Conservation (phyloP, 345 rosid genomes). For the Gossypium rotundifolium region DNA sequence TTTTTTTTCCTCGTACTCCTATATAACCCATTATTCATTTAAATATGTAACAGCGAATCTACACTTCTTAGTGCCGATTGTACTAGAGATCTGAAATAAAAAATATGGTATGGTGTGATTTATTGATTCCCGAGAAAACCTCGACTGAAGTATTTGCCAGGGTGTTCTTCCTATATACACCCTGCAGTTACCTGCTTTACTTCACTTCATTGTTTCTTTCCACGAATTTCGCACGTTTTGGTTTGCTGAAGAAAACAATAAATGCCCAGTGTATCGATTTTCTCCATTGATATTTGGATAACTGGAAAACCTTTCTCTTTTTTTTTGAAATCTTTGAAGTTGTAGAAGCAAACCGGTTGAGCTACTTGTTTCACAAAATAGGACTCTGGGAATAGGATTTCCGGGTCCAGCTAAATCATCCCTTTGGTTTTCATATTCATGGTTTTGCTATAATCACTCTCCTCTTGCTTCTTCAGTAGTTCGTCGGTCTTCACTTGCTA, state of each 20-base stretch:
- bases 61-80: background rate
- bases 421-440: background rate
- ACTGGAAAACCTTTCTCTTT: background rate
- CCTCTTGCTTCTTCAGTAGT: background rate
- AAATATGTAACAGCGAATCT: conserved; percentile 2
- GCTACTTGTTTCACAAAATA: background rate
- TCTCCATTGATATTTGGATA: background rate
- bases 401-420: background rate
- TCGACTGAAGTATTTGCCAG: background rate
- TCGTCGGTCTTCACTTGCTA: background rate
- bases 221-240: background rate
- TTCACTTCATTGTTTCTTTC: background rate
- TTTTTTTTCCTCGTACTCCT: background rate
- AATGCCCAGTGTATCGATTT: background rate
- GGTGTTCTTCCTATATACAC: background rate
- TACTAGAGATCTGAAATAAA: background rate
- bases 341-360: background rate
- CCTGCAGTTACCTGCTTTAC: background rate
- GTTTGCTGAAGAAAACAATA: background rate
- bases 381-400: background rate
- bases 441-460: background rate
- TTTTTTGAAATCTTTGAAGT: background rate
- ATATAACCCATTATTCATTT: background rate
- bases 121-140: conserved; percentile 1
- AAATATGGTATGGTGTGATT: background rate